Percentiles rank a stretch among this genome's conserved stretches.
phyloP scores from a whole-genome alignment of 495 filamentous ascomycete species.

The Jackrogersella multiformis region DNA sequence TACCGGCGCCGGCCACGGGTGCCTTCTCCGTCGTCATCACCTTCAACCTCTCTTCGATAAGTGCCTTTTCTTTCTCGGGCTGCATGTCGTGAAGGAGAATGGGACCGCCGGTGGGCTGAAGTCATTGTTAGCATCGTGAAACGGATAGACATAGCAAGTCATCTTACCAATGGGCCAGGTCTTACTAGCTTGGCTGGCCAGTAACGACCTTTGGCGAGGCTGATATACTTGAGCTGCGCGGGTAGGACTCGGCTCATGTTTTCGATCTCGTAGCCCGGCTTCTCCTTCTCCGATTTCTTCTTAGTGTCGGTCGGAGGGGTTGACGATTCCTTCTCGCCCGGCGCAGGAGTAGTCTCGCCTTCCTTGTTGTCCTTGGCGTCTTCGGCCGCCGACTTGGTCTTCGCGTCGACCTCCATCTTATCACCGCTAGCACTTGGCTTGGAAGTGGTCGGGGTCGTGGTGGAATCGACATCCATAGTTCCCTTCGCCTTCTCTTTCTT shows the following conservation, averaged over 20 bases:
- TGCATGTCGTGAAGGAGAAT: conserved; percentile 88
- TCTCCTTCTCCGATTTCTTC: conserved; percentile 95
- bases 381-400: conserved; percentile 67
- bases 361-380: conserved; percentile 69
- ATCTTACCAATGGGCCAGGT: conserved; percentile 34
- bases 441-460: conserved; percentile 76
- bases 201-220: conserved; percentile 85
- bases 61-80: conserved; percentile 76
- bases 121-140: conserved; percentile 53
- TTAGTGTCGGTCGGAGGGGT: conserved; percentile 61
- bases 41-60: conserved; percentile 87
- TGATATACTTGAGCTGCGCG: conserved; percentile 93
- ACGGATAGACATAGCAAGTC: not conserved
- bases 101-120: conserved; percentile 90
- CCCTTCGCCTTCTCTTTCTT: conserved; percentile 78
- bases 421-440: conserved; percentile 68
- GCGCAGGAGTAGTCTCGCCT: conserved; percentile 48
- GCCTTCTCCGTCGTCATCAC: conserved; percentile 75
- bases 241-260: conserved; percentile 97
- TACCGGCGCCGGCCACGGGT: conserved; percentile 53
- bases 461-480: conserved; percentile 89
- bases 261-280: conserved; percentile 92
- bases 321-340: conserved; percentile 66
- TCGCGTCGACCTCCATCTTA: conserved; percentile 92
- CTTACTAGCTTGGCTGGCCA: conserved; percentile 94